Evolutionary conservation across 805 yeast species (phyloP), one percentile per base, ranked within the genome.

Genomic region (Candida odintsovae): DNA sequence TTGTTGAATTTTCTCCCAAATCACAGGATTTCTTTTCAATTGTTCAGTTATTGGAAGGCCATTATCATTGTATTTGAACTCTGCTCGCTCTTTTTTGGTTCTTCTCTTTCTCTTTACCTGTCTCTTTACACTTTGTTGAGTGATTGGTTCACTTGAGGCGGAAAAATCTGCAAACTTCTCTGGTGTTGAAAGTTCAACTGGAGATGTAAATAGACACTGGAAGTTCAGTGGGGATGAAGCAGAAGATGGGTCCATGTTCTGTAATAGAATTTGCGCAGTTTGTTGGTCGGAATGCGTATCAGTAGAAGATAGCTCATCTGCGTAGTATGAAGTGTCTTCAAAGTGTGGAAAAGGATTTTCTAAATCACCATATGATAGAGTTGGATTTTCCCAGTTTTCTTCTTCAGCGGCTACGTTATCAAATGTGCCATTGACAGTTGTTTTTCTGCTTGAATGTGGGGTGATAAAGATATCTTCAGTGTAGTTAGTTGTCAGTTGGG

Each of bases 1-100:
- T 18, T 59, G 61, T 9, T 55, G 41, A 11, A 66, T 53, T 11
- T 59, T 58, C 4, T 55, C 52, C 63, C 66, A 57, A 3, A 62
- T 40, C 2, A 18, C 43, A n/a, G 52, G 44, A 41, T 67, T 68
- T 25, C 51, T 48, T 22, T 55, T 51, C 20, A 70, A 44, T 35
- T 59, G 64, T n/a, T 62, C 58, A 21, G 56, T 48, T 12, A 53
- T 44, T 6, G 54, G 42, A 11, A 35, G 19, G 12, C 3, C 22
- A 11, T 20, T 36, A 16, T 19, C 39, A 20, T 36, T 36, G 25
- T 19, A 36, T 36, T 20, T 36, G 6, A 19, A 7, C 4, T 36
- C 19, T 7, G 11, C 22, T 20, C 23, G 19, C 4, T 29, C 43
- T 37, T 5, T 29, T 23, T 16, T 13, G 13, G 6, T 26, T 37